phyloP scores from a whole-genome alignment of 2,329 filamentous ascomycete species.

The Ophiostoma piceae region DNA sequence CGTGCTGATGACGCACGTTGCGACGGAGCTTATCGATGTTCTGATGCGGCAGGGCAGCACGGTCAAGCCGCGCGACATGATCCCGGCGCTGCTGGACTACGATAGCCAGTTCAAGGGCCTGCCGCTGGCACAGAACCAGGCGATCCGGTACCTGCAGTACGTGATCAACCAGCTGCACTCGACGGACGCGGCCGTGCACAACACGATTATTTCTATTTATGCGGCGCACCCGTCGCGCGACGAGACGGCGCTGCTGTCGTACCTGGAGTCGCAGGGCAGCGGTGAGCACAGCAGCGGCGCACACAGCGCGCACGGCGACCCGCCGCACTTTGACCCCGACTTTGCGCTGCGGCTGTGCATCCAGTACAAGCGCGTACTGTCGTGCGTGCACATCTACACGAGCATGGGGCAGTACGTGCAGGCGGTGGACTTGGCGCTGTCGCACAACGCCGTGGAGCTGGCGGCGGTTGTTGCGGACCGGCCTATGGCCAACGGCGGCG shows the following conservation, averaged over 20 bases:
- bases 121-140: constrained; percentile 73
- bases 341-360: constrained; percentile 95
- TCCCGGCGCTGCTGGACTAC: constrained; percentile 90
- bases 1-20: constrained; percentile 86
- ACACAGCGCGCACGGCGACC: not conserved
- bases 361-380: constrained; percentile 85
- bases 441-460: constrained; percentile 83
- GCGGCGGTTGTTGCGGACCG: constrained; percentile 85
- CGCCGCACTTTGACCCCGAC: constrained; percentile 81
- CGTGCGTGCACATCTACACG: constrained; percentile 95
- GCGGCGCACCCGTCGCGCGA: constrained; percentile 78
- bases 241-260: constrained; percentile 78
- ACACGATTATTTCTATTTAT: constrained; percentile 93
- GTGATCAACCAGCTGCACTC: constrained; percentile 83
- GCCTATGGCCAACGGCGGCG: constrained; percentile 48
- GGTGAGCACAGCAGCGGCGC: constrained; percentile 38
- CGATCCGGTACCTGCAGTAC: constrained; percentile 86
- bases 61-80: constrained; percentile 78
- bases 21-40: constrained; percentile 85
- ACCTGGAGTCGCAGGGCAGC: constrained; percentile 84
- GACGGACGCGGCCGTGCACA: constrained; percentile 82
- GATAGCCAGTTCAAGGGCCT: constrained; percentile 67
- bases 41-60: constrained; percentile 83
- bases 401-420: constrained; percentile 92
- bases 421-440: constrained; percentile 85